phyloP scores from a whole-genome alignment of 2,329 filamentous ascomycete genomes.

The Fusarium anguioides region DNA sequence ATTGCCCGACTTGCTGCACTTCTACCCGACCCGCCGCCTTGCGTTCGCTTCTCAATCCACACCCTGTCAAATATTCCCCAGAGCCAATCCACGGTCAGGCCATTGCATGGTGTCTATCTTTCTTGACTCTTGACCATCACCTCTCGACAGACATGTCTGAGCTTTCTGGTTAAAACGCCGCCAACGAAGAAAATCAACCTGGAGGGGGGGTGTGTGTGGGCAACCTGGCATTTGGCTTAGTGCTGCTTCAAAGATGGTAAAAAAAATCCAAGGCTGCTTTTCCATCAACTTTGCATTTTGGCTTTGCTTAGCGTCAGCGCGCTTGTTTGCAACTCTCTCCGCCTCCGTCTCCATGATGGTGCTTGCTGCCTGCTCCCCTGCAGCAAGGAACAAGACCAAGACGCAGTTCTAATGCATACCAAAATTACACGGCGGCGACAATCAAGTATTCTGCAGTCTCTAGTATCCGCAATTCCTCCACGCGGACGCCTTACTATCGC shows the following conservation, averaged over 20 bases:
- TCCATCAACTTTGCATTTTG: slow-evolving; percentile 43
- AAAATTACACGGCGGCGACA: slow-evolving; percentile 36
- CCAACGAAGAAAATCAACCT: slow-evolving; percentile 38
- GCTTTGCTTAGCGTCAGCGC: slow-evolving; percentile 46
- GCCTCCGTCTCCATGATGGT: slow-evolving; percentile 24
- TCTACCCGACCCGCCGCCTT: slow-evolving; percentile 48
- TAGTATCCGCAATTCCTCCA: slow-evolving; percentile 19
- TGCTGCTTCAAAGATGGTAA: slow-evolving; percentile 24
- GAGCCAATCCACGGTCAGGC: slow-evolving; percentile 37
- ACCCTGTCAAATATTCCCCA: slow-evolving; percentile 24
- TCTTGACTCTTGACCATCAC: slow-evolving; percentile 26
- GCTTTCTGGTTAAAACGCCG: slow-evolving; percentile 25
- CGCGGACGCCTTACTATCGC: slow-evolving; percentile 8
- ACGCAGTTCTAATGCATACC: slow-evolving; percentile 36
- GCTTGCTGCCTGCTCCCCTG: slow-evolving; percentile 28
- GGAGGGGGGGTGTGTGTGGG: slow-evolving; percentile 41
- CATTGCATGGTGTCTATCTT: slow-evolving; percentile 33
- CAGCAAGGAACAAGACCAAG: slow-evolving; percentile 27
- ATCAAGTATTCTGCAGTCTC: slow-evolving; percentile 23
- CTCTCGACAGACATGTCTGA: slow-evolving; percentile 24
- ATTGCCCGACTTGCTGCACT: slow-evolving; percentile 47
- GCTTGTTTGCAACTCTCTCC: slow-evolving; percentile 46
- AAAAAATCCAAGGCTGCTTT: slow-evolving; percentile 53
- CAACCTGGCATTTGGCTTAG: slow-evolving; percentile 33
- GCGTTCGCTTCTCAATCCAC: slow-evolving; percentile 37